A percentile compares a stretch with the other conserved stretches of the same genome.
Conservation (phyloP, 208 protist genomes). For the Acanthamoeba royreba region DNA sequence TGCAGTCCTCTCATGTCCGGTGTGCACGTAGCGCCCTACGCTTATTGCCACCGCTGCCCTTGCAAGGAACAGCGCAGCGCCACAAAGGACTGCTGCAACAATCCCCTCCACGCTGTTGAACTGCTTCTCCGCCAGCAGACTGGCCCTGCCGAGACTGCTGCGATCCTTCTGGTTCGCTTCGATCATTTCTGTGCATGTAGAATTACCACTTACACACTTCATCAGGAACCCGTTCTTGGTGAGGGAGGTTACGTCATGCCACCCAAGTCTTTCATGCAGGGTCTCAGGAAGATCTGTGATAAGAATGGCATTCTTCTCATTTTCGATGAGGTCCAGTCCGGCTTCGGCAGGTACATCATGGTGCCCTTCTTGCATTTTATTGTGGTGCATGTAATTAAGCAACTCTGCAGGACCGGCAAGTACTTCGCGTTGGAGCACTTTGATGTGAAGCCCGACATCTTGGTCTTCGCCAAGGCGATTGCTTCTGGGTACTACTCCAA, state of each 20-base stretch:
- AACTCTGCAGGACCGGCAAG: constrained; percentile 65
- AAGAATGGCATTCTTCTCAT: constrained; percentile 39
- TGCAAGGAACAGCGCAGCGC: constrained; percentile 8
- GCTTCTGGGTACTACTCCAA: not conserved
- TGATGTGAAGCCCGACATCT: constrained; percentile 65
- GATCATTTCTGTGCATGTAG: too few species aligned
- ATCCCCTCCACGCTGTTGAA: constrained; percentile 51
- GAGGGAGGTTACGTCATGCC: constrained; percentile 35
- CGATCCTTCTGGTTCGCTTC: constrained; percentile 63
- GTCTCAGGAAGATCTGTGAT: constrained; percentile 39
- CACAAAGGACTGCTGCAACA: constrained; percentile 31
- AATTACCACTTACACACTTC: too few species aligned
- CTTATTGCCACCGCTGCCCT: constrained; percentile 36
- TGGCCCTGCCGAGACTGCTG: constrained; percentile 50
- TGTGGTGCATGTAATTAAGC: constrained; percentile 71
- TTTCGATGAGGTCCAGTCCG: constrained; percentile 73
- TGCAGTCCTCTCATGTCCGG: constrained; percentile 58
- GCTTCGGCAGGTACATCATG: constrained; percentile 54
- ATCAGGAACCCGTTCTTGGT: constrained; percentile 61
- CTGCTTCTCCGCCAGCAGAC: constrained; percentile 64
- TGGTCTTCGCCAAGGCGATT: constrained; percentile 31
- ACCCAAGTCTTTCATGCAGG: constrained; percentile 37
- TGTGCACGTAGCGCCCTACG: constrained; percentile 62
- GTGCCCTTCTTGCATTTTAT: too few species aligned
- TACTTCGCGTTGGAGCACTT: constrained; percentile 68